Percentiles rank a stretch among this genome's conserved stretches.
Conservation (phyloP, 306 rosid species). For the Canavalia ensiformis region DNA sequence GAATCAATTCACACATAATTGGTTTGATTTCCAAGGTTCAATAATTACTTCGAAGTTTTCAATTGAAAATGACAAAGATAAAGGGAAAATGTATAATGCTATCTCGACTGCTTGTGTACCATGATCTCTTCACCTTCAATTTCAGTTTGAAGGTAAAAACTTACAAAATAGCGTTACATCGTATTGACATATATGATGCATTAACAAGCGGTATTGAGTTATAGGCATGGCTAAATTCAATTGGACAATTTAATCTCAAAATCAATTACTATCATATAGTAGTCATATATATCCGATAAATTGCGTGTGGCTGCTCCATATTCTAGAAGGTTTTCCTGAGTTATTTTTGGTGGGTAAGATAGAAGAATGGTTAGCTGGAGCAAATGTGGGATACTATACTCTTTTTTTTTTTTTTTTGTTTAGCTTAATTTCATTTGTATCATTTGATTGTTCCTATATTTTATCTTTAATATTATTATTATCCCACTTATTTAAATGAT, state of each 20-base stretch:
- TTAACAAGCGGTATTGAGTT: no score
- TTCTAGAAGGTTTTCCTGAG: constrained; percentile 28
- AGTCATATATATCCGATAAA: not conserved
- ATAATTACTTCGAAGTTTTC: not conserved
- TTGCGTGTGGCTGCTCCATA: constrained; percentile 36
- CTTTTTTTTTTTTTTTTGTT: not conserved
- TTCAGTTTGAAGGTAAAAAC: no score
- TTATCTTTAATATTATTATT: not conserved
- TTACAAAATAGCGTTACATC: no score
- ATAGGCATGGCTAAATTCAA: no score
- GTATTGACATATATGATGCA: no score
- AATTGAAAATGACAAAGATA: no score
- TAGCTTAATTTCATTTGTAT: not conserved
- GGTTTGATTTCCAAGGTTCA: not conserved
- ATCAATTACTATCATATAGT: not conserved
- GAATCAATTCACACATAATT: not conserved
- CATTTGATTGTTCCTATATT: not conserved
- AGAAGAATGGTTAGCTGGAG: not conserved
- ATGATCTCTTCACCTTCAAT: no score
- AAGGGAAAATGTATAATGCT: no score
- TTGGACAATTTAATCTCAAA: not conserved
- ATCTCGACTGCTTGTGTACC: no score
- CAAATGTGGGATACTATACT: not conserved
- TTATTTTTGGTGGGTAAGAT: not conserved
- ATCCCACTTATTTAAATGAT: not conserved